Base-by-base conservation (phyloP, 306 rosid genomes). In the Citrullus colocynthis region DNA sequence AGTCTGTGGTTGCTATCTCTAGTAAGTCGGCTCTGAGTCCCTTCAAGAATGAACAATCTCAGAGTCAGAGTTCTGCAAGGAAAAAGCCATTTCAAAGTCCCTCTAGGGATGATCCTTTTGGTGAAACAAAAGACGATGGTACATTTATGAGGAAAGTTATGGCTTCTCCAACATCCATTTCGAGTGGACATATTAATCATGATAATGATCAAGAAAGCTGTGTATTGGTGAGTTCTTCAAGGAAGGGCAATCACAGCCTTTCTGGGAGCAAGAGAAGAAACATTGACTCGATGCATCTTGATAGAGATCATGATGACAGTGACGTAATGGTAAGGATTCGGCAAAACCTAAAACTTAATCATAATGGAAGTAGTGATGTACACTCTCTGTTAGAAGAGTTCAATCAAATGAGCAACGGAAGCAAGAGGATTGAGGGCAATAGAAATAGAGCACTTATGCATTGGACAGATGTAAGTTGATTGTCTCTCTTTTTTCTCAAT, bases 251-350 rank as follows among this genome's bases (percentile, higher is more conserved):
- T 75, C 86, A 85, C 79, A 83, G 24, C 79, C 82, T 80, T 70
- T 87, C 88, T 62, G 91, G 82, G 78, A 88, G 63, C 67, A 95
- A 92, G 85, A 81, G 97, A 77, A 88, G 89, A 76, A 84, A 83
- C 69, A 41, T 54, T 2, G 83, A 75, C 70, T 58, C 59, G 79
- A 48, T 12, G 80, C 63, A 67, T 67, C 78, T 78, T 18, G 85
- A 82, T 75, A 89, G 84, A 70, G 73, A 86, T 81, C 77, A 44
- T 28, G 62, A 55, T 18, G 85, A 76, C 67, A 83, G 51, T 21
- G 85, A 76, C 63, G 82, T 79, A 74, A 79, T 39, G 51, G 79
- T 81, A 72, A 83, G 80, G 74, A 82, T 79, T 30, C 79, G 61
- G 20, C 75, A 67, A 78, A 86, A 83, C 84, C 76, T 85, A 54